phyloP scores from a whole-genome alignment of 768 basidiomycete genomes.

The Tulasnella sp. region DNA sequence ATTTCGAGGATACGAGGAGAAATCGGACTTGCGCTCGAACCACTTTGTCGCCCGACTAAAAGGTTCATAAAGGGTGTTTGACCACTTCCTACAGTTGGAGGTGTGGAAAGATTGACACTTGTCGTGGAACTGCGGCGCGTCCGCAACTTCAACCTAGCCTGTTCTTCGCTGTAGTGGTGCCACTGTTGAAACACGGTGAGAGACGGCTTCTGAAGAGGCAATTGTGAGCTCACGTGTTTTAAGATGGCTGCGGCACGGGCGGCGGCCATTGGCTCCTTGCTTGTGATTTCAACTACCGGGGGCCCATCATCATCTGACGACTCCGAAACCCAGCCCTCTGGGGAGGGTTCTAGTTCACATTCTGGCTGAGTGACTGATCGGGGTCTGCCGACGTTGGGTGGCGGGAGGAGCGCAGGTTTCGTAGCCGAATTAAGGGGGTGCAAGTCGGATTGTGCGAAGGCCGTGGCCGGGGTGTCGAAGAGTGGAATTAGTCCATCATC shows the following conservation, averaged over 20 bases:
- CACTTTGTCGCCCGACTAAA: too few relatives aligned
- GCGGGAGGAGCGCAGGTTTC: neutral
- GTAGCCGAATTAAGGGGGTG: neutral
- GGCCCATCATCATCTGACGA: constrained; percentile 19
- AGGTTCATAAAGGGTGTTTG: neutral
- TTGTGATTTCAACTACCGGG: constrained; percentile 73
- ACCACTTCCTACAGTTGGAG: neutral
- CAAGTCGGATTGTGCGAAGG: neutral
- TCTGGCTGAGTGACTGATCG: neutral
- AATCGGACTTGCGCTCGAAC: too few relatives aligned
- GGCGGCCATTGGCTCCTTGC: constrained; percentile 73
- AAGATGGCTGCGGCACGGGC: constrained; percentile 89
- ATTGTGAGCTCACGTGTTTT: constrained; percentile 50
- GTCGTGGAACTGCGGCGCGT: constrained; percentile 21
- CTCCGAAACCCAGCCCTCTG: too few relatives aligned
- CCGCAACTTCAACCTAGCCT: constrained; percentile 28
- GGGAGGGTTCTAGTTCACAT: neutral
- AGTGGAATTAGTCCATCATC: neutral
- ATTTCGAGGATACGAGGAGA: too few relatives aligned
- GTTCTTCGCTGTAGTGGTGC: constrained; percentile 74
- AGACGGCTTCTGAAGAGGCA: neutral
- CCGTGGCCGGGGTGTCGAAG: neutral
- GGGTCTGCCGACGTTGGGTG: neutral
- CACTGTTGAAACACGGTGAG: constrained; percentile 36
- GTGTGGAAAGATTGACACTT: constrained; percentile 21